Base-by-base conservation (phyloP, 225 moss, liverwort and hornwort genomes). In the Marchantia paleacea region DNA sequence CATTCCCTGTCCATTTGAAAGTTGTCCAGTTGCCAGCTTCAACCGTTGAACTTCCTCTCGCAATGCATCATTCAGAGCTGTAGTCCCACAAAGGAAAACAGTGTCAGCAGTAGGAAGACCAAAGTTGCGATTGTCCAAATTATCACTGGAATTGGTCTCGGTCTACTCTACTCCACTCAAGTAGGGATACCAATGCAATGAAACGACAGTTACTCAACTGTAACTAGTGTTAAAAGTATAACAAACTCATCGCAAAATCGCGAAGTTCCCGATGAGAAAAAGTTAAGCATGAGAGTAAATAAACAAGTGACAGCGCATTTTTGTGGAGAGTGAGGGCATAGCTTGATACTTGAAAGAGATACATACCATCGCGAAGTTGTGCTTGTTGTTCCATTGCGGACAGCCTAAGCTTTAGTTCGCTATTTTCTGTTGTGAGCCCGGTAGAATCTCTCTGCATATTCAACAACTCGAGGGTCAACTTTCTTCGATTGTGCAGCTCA, bases 311-410 rank as follows among this genome's bases (percentile, higher is more conserved):
- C n/a, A 39, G 5, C 39, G 3, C 39, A 39, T 39, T 39, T 39
- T 39, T 39, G 3, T 39, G 3, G 39, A 39, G 39, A 39, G 39
- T 39, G 39, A 39, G 39, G 39, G 2, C 39, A 5, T 39, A 5
- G 39, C 39, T 39, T 39, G 2, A 39, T 2, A 39, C 39, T 39
- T 39, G 39, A 62, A 7, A 24, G 10, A 62, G 62, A 62, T 0
- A 51, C 72, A 86, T 54, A 94, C 93, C 93, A 50, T 94, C 93
- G 47, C 92, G 93, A 30, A 94, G 85, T 83, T 94, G 93, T 81
- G 93, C 90, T 82, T 94, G 93, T 69, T 92, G 92, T 82, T 94
- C 93, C 93, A 94, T 92, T 50, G 93, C 78, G 79, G 92, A 89
- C 80, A 94, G 81, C 62, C 93, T 86, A 67, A 94, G 81, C 84